Conservation (phyloP, 805 yeast genomes). For the Candida ipomoeae region DNA sequence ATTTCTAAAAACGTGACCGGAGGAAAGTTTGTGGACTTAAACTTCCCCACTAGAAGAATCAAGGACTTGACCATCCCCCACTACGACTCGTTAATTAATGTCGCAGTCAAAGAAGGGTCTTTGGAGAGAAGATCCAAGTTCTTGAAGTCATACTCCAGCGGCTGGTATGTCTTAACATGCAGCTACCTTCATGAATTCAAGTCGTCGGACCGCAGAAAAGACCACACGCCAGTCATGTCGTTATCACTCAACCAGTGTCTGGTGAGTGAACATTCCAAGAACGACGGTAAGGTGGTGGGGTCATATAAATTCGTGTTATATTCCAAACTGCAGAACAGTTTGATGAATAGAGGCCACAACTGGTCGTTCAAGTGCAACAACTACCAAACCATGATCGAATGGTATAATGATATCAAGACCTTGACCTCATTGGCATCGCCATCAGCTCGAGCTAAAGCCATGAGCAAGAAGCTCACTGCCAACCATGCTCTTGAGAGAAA, state of each 20-base stretch:
- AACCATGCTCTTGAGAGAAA: constrained; percentile 7
- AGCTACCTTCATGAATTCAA: constrained; percentile 88
- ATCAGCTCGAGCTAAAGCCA: constrained; percentile 47
- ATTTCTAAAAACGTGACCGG: constrained; percentile 24
- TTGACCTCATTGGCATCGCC: constrained; percentile 64
- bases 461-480: constrained; percentile 22
- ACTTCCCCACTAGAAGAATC: constrained; percentile 34
- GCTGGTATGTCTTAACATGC: constrained; percentile 89
- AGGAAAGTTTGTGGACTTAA: constrained; percentile 39
- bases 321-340: constrained; percentile 66
- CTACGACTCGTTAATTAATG: constrained; percentile 65
- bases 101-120: constrained; percentile 64
- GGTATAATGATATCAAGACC: constrained; percentile 77
- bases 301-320: constrained; percentile 75
- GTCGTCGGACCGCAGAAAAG: constrained; percentile 73
- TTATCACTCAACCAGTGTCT: constrained; percentile 73
- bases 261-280: constrained; percentile 76
- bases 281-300: constrained; percentile 53
- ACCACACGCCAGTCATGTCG: constrained; percentile 79
- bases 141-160: constrained; percentile 83
- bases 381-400: constrained; percentile 70
- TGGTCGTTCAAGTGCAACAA: constrained; percentile 94
- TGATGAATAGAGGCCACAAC: constrained; percentile 77
- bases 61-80: constrained; percentile 60
- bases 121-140: constrained; percentile 89